A percentile compares a stretch with the other conserved stretches of the same genome.
Conservation (phyloP, 2,329 filamentous ascomycete genomes). For the Pyrenochaeta sp. region DNA sequence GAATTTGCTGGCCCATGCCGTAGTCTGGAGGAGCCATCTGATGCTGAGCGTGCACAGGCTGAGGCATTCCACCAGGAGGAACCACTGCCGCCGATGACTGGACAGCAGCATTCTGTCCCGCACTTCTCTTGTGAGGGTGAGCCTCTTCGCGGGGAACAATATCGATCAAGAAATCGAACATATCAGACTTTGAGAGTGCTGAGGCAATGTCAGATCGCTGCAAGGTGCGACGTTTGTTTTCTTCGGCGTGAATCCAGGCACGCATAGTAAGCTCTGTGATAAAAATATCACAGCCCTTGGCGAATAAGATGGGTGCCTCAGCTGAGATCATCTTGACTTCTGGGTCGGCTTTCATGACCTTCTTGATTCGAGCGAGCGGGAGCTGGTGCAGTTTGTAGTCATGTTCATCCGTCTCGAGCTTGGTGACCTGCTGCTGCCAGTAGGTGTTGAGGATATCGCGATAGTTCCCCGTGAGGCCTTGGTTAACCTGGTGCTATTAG, state of each 20-base stretch:
- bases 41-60: conserved; percentile 57
- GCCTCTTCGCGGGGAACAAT: conserved; percentile 97
- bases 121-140: conserved; percentile 76
- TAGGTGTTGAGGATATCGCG: conserved; percentile 98
- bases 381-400: conserved; percentile 99
- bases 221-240: conserved; percentile 95
- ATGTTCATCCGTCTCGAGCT: conserved; percentile 92
- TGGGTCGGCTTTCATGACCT: conserved; percentile 99
- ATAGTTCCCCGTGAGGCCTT: conserved; percentile 90
- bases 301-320: conserved; percentile 96
- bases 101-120: conserved; percentile 49
- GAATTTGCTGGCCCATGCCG: conserved; percentile 67
- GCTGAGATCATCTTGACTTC: conserved; percentile 99
- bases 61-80: conserved; percentile 47
- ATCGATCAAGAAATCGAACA: conserved; percentile 99
- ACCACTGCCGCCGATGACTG: conserved; percentile 52
- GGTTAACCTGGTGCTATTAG: conserved; percentile 75
- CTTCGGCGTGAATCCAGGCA: conserved; percentile 98
- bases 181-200: conserved; percentile 94
- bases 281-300: conserved; percentile 98
- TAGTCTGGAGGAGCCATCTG: conserved; percentile 66
- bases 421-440: conserved; percentile 98
- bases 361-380: conserved; percentile 97
- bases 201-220: conserved; percentile 97
- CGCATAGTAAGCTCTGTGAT: conserved; percentile 99